phyloP scores from a whole-genome alignment of 345 rosid species.

The Lumnitzera littorea region DNA sequence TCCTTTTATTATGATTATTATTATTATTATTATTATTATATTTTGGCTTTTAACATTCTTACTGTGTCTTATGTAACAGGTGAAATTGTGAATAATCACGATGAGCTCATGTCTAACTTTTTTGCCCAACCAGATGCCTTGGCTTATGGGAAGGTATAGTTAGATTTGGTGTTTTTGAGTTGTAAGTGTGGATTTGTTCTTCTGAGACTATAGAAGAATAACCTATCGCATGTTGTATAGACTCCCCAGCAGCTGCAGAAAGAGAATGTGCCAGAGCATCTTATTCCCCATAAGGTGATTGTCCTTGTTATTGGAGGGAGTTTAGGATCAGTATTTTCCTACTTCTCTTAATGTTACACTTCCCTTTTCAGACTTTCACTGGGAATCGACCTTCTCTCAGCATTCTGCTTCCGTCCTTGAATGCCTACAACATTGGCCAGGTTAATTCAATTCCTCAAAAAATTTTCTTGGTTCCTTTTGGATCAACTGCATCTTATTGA shows the following conservation, averaged over 20 bases:
- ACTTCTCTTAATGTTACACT: slow-evolving; percentile 7
- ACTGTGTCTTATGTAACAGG: slow-evolving; percentile 29
- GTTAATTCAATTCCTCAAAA: slow-evolving; percentile 22
- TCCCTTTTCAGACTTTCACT: slow-evolving; percentile 53
- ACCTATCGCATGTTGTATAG: slow-evolving; percentile 29
- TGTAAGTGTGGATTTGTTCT: too few species aligned
- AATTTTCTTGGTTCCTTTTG: background rate
- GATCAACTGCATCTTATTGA: too few species aligned
- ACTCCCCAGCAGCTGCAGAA: slow-evolving; percentile 73
- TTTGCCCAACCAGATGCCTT: slow-evolving; percentile 99
- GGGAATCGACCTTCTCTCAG: slow-evolving; percentile 95
- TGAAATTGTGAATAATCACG: slow-evolving; percentile 91
- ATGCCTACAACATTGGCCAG: slow-evolving; percentile 80
- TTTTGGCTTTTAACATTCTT: background rate
- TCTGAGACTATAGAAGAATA: slow-evolving; percentile 1
- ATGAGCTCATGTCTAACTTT: slow-evolving; percentile 98
- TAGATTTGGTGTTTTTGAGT: background rate
- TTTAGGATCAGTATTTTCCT: background rate
- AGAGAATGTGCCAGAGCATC: slow-evolving; percentile 67
- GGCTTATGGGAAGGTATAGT: slow-evolving; percentile 89
- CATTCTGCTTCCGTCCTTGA: slow-evolving; percentile 75
- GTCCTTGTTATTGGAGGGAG: background rate
- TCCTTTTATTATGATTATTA: background rate
- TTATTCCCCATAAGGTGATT: slow-evolving; percentile 89
- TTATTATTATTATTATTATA: too few species aligned